These are phyloP conservation scores for Gamarada debralockiae DNA, from an alignment of 495 filamentous ascomycete species.

Conservation along the genomic window DNA sequence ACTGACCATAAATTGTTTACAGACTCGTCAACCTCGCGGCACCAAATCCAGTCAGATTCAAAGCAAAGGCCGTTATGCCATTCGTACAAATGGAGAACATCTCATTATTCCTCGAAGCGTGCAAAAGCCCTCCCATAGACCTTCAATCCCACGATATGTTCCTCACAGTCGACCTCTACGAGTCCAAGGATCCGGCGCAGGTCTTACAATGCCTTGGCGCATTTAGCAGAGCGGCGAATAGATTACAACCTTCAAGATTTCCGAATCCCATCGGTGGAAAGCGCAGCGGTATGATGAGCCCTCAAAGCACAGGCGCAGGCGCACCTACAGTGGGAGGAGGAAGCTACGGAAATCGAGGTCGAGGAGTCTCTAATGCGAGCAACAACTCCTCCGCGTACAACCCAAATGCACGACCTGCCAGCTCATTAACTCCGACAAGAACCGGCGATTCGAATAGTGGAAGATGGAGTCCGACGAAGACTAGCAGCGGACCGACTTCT, in stretches of 20 bases:
- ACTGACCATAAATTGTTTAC: constrained; percentile 4
- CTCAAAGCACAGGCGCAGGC: constrained; percentile 55
- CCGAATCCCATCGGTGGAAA: constrained; percentile 66
- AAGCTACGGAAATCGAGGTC: constrained; percentile 40
- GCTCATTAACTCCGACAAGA: constrained; percentile 38
- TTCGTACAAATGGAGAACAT: constrained; percentile 99
- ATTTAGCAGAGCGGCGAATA: constrained; percentile 83
- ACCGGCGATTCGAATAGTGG: constrained; percentile 49
- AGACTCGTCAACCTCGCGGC: constrained; percentile 84
- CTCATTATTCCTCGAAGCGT: constrained; percentile 88
- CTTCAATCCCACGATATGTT: constrained; percentile 94
- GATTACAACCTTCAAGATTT: constrained; percentile 70
- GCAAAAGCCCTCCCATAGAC: constrained; percentile 76
- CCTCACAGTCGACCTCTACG: constrained; percentile 95
- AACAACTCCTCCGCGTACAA: constrained; percentile 52
- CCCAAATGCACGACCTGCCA: constrained; percentile 20
- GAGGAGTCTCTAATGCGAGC: constrained; percentile 67
- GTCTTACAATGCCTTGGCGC: constrained; percentile 90
- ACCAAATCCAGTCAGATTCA: constrained; percentile 33
- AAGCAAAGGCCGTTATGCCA: constrained; percentile 59
- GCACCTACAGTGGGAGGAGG: constrained; percentile 34
- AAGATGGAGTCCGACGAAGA: constrained; percentile 60
- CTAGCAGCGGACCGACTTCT: constrained; percentile 26
- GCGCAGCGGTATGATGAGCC: constrained; percentile 58
- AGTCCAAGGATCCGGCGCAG: constrained; percentile 94